Evolutionary conservation across 2,329 filamentous ascomycete species (phyloP).

Genomic region (Raffaelea arxii): DNA sequence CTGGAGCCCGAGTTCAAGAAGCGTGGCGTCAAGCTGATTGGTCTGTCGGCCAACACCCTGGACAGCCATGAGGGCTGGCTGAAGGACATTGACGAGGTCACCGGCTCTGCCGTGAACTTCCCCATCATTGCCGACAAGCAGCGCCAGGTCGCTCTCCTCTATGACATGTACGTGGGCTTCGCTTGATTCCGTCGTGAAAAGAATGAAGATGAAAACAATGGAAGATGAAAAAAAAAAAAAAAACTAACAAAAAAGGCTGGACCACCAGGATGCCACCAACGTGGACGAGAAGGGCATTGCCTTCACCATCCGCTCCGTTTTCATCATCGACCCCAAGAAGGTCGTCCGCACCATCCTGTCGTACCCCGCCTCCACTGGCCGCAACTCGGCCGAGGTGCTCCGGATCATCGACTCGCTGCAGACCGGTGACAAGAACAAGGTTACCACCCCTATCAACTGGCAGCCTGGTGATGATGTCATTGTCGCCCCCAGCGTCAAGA

Average conservation of each 20-base stretch:
- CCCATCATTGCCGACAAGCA: constrained; percentile 75
- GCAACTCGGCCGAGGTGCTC: constrained; percentile 71
- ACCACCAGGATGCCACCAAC: constrained; percentile 72
- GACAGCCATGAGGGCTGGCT: constrained; percentile 82
- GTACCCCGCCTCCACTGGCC: constrained; percentile 85
- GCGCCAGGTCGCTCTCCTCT: constrained; percentile 64
- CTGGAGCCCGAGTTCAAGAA: constrained; percentile 80
- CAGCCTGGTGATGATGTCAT: constrained; percentile 83
- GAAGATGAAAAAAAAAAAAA: too few relatives aligned
- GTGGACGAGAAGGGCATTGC: constrained; percentile 75
- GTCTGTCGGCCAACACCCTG: constrained; percentile 78
- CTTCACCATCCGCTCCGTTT: constrained; percentile 90
- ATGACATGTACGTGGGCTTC: constrained; percentile 64
- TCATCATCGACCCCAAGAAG: constrained; percentile 90
- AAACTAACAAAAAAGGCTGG: too few relatives aligned
- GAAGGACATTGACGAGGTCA: constrained; percentile 75
- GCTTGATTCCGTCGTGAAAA: too few relatives aligned
- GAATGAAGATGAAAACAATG: too few relatives aligned
- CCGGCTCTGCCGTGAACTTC: constrained; percentile 59
- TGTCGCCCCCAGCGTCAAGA: constrained; percentile 72
- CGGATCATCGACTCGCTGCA: constrained; percentile 71
- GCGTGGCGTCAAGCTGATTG: constrained; percentile 84
- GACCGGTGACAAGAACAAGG: constrained; percentile 76
- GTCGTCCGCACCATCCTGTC: constrained; percentile 86
- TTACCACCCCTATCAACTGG: constrained; percentile 90